phyloP scores from a whole-genome alignment of 2,329 filamentous ascomycete genomes.

The Beauveria australis region DNA sequence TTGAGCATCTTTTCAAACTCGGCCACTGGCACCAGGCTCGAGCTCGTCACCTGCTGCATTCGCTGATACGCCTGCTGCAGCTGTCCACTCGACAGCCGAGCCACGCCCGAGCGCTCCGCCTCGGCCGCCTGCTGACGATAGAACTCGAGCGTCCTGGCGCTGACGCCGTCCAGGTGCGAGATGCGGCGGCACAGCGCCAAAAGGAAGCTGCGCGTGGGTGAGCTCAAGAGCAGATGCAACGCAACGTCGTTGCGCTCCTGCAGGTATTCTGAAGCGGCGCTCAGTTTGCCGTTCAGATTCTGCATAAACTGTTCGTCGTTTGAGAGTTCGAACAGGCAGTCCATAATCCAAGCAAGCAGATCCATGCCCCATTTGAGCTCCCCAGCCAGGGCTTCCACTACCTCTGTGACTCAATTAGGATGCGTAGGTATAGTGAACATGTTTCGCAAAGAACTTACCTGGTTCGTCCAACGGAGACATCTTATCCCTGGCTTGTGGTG shows the following conservation, averaged over 20 bases:
- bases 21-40: constrained; percentile 47
- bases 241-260: constrained; percentile 48
- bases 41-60: constrained; percentile 42
- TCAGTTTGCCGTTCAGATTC: constrained; percentile 40
- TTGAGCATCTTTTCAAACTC: constrained; percentile 56
- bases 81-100: constrained; percentile 37
- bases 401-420: constrained; percentile 39
- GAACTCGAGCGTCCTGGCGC: constrained; percentile 40
- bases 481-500: constrained; percentile 45
- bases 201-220: constrained; percentile 64
- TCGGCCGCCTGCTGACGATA: constrained; percentile 37
- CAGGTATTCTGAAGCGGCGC: constrained; percentile 43
- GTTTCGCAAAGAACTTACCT: constrained; percentile 20
- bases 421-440: not conserved
- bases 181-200: constrained; percentile 60
- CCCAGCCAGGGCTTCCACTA: constrained; percentile 63
- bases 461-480: constrained; percentile 55
- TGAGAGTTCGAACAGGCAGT: constrained; percentile 48
- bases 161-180: constrained; percentile 44
- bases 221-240: constrained; percentile 61
- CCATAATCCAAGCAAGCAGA: constrained; percentile 55
- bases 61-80: constrained; percentile 50
- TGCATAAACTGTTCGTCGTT: constrained; percentile 43
- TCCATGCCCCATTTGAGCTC: constrained; percentile 74
- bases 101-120: constrained; percentile 29